Conservation (phyloP, 768 basidiomycete species). For the Suillus hirtellus region DNA sequence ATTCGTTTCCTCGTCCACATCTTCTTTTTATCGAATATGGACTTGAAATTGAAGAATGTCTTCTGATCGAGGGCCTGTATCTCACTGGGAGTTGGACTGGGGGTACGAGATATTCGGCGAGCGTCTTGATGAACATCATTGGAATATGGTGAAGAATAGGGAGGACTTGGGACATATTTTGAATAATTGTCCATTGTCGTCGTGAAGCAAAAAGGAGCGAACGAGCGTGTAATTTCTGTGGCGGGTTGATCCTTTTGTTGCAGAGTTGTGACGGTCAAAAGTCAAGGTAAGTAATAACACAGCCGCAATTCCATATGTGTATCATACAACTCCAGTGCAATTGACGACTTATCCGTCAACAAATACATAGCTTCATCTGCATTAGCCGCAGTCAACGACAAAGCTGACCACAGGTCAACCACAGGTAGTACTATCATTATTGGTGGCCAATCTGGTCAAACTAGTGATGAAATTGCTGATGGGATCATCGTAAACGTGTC, state of each 20-base stretch:
- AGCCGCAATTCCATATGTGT: not conserved
- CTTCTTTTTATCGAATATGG: constrained; percentile 46
- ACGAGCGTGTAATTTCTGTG: not conserved
- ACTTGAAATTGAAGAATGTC: constrained; percentile 47
- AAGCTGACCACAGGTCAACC: too few relatives aligned
- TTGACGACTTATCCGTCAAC: too few relatives aligned
- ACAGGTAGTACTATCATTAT: too few relatives aligned
- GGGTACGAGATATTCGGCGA: constrained; percentile 41
- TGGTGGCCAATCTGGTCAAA: too few relatives aligned
- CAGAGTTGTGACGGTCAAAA: constrained; percentile 5
- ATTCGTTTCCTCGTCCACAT: constrained; percentile 58
- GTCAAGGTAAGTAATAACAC: not conserved
- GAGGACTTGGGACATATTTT: constrained; percentile 5
- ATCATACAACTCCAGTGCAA: too few relatives aligned
- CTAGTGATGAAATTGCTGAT: too few relatives aligned
- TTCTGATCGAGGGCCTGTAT: constrained; percentile 40
- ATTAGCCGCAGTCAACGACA: not conserved
- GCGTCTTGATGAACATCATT: constrained; percentile 13
- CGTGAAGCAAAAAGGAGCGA: constrained; percentile 3
- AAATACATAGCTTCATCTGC: not conserved
- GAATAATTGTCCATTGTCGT: constrained; percentile 22
- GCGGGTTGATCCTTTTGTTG: constrained; percentile 3
- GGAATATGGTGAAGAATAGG: constrained; percentile 12
- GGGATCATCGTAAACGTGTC: too few relatives aligned
- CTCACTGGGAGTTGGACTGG: constrained; percentile 69